Evolutionary conservation across 2,329 filamentous ascomycete species (phyloP).

Genomic region (Lojkania enalia): DNA sequence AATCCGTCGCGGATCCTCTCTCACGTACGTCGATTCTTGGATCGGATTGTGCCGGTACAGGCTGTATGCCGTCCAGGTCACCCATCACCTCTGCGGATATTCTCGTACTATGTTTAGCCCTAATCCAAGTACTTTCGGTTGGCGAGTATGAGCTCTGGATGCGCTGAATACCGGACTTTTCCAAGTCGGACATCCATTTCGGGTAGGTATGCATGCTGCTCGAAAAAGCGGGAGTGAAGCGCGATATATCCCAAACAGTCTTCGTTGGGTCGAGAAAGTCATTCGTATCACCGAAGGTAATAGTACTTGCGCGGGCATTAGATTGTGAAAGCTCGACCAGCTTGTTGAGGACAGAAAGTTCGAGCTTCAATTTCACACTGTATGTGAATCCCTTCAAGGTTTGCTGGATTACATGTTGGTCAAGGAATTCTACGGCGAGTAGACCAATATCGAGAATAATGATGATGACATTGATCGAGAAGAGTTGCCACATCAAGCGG

Average conservation of each 20-base stretch:
- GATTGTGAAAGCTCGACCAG: constrained; percentile 31
- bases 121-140: constrained; percentile 15
- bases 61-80: constrained; percentile 16
- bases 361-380: constrained; percentile 53
- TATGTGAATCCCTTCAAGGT: constrained; percentile 45
- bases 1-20: constrained; percentile 22
- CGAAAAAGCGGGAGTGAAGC: constrained; percentile 21
- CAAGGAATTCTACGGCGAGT: constrained; percentile 38
- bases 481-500: constrained; percentile 41
- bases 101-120: constrained; percentile 10
- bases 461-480: constrained; percentile 44
- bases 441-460: constrained; percentile 43
- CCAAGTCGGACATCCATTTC: constrained; percentile 24
- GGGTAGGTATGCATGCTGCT: constrained; percentile 19
- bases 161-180: constrained; percentile 16
- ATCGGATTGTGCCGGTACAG: constrained; percentile 11
- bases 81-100: constrained; percentile 11
- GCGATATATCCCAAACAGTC: constrained; percentile 22
- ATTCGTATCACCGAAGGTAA: constrained; percentile 21
- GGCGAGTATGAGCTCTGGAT: constrained; percentile 20
- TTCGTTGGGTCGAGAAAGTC: constrained; percentile 25
- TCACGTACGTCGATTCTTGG: constrained; percentile 16
- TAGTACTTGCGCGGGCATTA: constrained; percentile 8
- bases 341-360: constrained; percentile 56
- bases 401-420: constrained; percentile 41